Conservation (phyloP, 75 land plant species). For the Pinus albicaulis region DNA sequence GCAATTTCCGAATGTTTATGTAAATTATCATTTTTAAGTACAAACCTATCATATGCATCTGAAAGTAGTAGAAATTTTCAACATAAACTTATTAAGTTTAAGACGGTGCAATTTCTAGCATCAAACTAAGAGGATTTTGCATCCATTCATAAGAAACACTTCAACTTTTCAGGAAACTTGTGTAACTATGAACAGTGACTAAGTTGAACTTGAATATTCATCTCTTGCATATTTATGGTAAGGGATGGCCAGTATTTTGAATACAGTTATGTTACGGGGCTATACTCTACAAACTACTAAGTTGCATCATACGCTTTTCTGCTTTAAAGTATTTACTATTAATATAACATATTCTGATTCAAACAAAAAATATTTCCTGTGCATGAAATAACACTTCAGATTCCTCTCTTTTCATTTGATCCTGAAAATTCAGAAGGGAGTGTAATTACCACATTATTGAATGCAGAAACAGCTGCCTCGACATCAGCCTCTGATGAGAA, state of each 20-base stretch:
- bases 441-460: conserved; percentile 61
- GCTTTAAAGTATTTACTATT: neutral
- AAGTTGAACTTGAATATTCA: neutral
- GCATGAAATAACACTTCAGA: neutral
- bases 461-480: conserved; percentile 63
- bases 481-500: conserved; percentile 82
- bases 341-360: neutral
- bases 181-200: neutral
- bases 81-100: no score
- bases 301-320: neutral
- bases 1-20: no score
- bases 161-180: neutral
- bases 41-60: no score
- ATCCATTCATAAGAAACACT: neutral
- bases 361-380: neutral
- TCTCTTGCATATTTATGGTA: neutral
- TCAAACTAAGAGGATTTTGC: neutral
- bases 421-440: neutral
- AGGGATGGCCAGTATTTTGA: neutral
- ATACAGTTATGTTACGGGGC: neutral
- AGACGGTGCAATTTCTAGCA: neutral
- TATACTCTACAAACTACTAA: neutral
- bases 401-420: neutral
- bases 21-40: no score
- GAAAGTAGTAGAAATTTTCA: no score